phyloP scores from a whole-genome alignment of 176 grass and related monocot genomes.

The Pharus latifolius region DNA sequence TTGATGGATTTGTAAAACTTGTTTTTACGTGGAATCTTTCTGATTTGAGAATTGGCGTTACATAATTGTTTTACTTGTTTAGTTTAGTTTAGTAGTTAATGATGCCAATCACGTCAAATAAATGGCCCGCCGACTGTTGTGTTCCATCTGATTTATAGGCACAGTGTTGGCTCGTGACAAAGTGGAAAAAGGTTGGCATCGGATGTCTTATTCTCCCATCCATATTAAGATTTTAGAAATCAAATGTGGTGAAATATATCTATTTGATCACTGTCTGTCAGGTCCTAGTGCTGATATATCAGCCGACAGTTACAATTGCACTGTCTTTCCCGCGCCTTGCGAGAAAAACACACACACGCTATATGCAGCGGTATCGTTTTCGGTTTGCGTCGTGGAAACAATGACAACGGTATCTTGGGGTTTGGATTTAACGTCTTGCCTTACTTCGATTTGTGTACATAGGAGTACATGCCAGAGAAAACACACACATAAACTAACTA shows the following conservation, averaged over 20 bases:
- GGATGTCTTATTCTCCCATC: too few relatives aligned
- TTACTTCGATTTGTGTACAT: neutral
- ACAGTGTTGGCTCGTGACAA: too few relatives aligned
- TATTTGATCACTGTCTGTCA: neutral
- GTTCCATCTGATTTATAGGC: slow-evolving; percentile 9
- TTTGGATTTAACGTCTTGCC: neutral
- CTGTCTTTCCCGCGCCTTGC: neutral
- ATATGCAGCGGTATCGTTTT: too few relatives aligned
- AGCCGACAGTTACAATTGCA: slow-evolving; percentile 8
- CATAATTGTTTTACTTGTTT: too few relatives aligned
- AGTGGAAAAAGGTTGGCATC: too few relatives aligned
- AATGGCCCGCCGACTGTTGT: slow-evolving; percentile 3
- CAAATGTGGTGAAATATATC: neutral
- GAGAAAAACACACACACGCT: too few relatives aligned
- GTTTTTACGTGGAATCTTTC: too few relatives aligned
- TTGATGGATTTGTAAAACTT: too few relatives aligned
- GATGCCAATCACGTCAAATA: neutral
- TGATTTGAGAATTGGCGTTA: too few relatives aligned
- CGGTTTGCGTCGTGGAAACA: slow-evolving; percentile 2
- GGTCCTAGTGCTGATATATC: neutral
- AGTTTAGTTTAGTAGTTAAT: too few relatives aligned
- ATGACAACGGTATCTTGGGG: neutral
- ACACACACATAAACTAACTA: neutral
- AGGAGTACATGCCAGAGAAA: neutral
- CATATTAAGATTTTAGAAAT: neutral